Base-by-base conservation (phyloP, 2,329 filamentous ascomycete species). In the Coniochaeta sp. region DNA sequence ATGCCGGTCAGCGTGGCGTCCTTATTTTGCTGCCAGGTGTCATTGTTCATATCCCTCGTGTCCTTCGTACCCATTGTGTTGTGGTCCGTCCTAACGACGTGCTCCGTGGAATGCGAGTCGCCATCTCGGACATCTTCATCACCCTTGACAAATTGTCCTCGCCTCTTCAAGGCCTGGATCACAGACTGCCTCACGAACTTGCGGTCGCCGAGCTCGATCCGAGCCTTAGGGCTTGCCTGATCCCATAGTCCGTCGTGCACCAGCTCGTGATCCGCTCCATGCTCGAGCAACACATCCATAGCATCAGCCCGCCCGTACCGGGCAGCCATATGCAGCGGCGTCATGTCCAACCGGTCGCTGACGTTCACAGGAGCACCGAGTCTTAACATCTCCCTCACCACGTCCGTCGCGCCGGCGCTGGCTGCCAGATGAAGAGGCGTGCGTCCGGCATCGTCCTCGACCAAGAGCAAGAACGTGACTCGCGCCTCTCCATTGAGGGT, bases 391-490 rank as follows among this genome's bases (percentile, higher is more conserved):
- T 55, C 57, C 22, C 36, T 17, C 17, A 59, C 57, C 8, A 61
- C 50, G 6, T 58, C 55, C 17, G 57, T 38, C 4, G 57, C 57
- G 12, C 60, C 60, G 4, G 55, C 61, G 24, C 50, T 55, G 3
- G 63, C 65, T 6, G 64, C 65, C 32, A 67, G 12, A 47, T 67
- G 65, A 8, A 67, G 62, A 8, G 64, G 65, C n/a, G 64, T 66
- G 42, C 62, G 58, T 4, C 64, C 62, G 36, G 52, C 38, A 5
- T 4, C 36, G 50, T 65, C 62, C 47, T 58, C 42, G n/a, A 58
- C 59, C 24, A 59, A 61, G 8, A 64, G 56, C 32, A 64, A 55
- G 38, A 40, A 32, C 59, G 57, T 32, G 17, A 34, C 55, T 59
- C n/a, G 10, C 34, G 38, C 34, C n/a, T 40, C 42, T n/a, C 22